Percentiles rank a stretch among this genome's conserved stretches.
Conservation (phyloP, 768 basidiomycete species). For the Pisolithus albus region DNA sequence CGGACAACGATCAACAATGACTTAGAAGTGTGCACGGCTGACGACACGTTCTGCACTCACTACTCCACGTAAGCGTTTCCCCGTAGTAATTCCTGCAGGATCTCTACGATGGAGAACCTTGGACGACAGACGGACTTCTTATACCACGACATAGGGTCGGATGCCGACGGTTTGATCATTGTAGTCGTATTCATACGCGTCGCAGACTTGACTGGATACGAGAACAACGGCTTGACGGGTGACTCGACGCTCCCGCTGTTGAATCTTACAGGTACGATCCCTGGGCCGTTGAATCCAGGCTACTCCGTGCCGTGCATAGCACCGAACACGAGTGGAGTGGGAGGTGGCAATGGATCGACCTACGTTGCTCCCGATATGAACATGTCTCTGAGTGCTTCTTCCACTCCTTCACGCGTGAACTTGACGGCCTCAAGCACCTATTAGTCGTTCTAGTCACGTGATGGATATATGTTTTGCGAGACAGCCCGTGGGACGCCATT, state of each 20-base stretch:
- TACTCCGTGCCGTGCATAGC: slow-evolving; percentile 40
- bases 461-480: too few species aligned
- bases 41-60: slow-evolving; percentile 53
- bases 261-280: slow-evolving; percentile 36
- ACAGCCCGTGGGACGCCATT: too few species aligned
- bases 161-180: not conserved
- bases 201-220: slow-evolving; percentile 40
- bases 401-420: slow-evolving; percentile 35
- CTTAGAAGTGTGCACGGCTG: slow-evolving; percentile 39
- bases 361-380: slow-evolving; percentile 10
- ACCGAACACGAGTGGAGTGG: slow-evolving; percentile 32
- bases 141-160: not conserved
- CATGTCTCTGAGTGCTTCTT: slow-evolving; percentile 16
- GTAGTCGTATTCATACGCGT: slow-evolving; percentile 49
- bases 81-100: slow-evolving; percentile 10
- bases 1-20: slow-evolving; percentile 38
- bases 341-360: slow-evolving; percentile 39
- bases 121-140: slow-evolving; percentile 38
- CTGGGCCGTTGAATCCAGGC: slow-evolving; percentile 33
- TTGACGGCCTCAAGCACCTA: slow-evolving; percentile 24
- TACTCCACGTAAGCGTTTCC: slow-evolving; percentile 36
- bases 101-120: slow-evolving; percentile 49
- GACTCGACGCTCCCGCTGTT: slow-evolving; percentile 24
- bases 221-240: slow-evolving; percentile 28
- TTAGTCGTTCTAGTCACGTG: not conserved